Evolutionary conservation across 2,329 filamentous ascomycete genomes (phyloP), one percentile per base, ranked within the genome.

Genomic region (Aspergillus alliaceus): DNA sequence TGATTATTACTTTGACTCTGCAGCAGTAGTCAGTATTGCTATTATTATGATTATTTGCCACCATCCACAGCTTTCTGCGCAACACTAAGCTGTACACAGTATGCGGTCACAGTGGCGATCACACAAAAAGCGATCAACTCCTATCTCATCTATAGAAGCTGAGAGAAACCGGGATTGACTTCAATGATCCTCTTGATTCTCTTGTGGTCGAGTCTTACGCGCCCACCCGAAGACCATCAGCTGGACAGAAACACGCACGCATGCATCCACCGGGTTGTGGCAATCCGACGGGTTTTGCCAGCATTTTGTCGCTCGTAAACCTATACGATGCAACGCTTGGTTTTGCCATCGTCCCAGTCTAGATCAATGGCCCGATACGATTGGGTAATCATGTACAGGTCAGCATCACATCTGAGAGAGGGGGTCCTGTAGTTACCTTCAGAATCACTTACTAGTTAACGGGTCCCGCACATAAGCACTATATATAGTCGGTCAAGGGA

Each of bases 241-340:
- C 53, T 50, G 46, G 51, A 53, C 55, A 56, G 57, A 52, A 32
- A 62, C 55, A 59, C 56, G 51, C 60, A 61, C 39, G 18, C 52
- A 54, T 59, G 58, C 54, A 60, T 59, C 57, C 57, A 64, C 56
- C 39, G 32, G 34, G 35, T 53, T 55, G 58, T 59, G 61, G 61
- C 61, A 62, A 65, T 58, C 57, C 54, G 56, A 40, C 52, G 27
- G 50, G 50, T 57, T 49, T 20, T 44, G 34, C 46, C 47, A 56
- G 22, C 47, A 27, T 50, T 54, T n/a, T 49, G 47, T 40, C 25
- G 37, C 40, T 60, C 49, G 42, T 58, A 57, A 53, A 34, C 46
- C 39, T 48, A 31, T 48, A 32, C 27, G 34, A 54, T 49, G 53
- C 40, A 29, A 32, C 44, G 46, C 25, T 27, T 52, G 22, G n/a